phyloP scores from a whole-genome alignment of 345 rosid genomes.

The Camelina hispida region DNA sequence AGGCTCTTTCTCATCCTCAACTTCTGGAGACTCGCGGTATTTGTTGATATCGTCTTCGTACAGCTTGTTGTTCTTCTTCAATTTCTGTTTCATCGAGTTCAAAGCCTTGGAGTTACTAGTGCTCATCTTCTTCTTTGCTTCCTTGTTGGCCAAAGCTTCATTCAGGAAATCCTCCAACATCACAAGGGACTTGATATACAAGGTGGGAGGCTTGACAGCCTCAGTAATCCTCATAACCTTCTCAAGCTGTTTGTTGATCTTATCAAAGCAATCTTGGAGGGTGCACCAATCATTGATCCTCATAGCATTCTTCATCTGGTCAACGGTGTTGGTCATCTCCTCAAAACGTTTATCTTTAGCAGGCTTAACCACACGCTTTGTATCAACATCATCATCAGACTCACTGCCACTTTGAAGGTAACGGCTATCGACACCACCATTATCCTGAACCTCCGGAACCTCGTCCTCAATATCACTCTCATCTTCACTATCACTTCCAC shows the following conservation, averaged over 20 bases:
- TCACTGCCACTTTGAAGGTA: slow-evolving; percentile 69
- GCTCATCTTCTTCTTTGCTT: slow-evolving; percentile 97
- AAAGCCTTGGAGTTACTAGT: slow-evolving; percentile 93
- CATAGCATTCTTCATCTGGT: slow-evolving; percentile 91
- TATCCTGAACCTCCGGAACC: slow-evolving; percentile 42
- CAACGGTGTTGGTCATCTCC: slow-evolving; percentile 76
- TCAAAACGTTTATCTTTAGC: slow-evolving; percentile 91
- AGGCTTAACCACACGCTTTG: slow-evolving; percentile 77
- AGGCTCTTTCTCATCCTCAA: slow-evolving; percentile 62
- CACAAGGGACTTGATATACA: slow-evolving; percentile 80
- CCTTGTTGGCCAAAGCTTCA: slow-evolving; percentile 87
- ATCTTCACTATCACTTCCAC: slow-evolving; percentile 67
- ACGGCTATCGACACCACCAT: slow-evolving; percentile 50
- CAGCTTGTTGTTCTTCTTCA: slow-evolving; percentile 86
- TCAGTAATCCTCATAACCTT: slow-evolving; percentile 87
- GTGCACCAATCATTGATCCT: slow-evolving; percentile 97
- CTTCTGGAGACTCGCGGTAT: slow-evolving; percentile 72
- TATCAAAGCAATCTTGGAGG: slow-evolving; percentile 85
- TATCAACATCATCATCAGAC: slow-evolving; percentile 50
- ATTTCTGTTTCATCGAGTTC: slow-evolving; percentile 93
- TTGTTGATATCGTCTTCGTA: slow-evolving; percentile 82
- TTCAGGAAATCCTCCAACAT: slow-evolving; percentile 90
- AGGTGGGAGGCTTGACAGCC: slow-evolving; percentile 68
- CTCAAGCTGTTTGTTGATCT: slow-evolving; percentile 93
- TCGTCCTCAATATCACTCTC: slow-evolving; percentile 57